Conservation (phyloP, 805 yeast genomes). For the Lachancea cidri region DNA sequence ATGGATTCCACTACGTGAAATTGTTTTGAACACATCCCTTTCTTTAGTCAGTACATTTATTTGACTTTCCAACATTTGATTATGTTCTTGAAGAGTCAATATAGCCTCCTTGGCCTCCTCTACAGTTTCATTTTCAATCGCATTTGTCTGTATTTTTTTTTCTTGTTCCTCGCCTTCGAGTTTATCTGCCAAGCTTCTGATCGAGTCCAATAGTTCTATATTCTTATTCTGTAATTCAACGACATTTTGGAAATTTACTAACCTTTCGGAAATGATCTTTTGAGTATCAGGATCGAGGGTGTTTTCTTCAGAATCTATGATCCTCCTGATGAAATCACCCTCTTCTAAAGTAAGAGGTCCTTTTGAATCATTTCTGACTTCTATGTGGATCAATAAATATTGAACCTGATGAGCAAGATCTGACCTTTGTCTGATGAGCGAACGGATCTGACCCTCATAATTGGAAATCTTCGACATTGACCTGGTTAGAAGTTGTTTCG, state of each 20-base stretch:
- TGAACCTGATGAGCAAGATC: conserved; percentile 86
- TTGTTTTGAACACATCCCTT: conserved; percentile 56
- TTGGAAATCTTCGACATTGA: conserved; percentile 22
- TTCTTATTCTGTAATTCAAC: conserved; percentile 70
- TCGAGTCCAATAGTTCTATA: conserved; percentile 60
- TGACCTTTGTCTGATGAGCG: conserved; percentile 50
- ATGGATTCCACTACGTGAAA: neutral
- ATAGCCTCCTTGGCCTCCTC: conserved; percentile 69
- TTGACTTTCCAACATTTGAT: conserved; percentile 46
- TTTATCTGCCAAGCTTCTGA: conserved; percentile 66
- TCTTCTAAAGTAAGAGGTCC: conserved; percentile 63
- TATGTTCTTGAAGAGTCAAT: conserved; percentile 52
- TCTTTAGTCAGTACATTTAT: conserved; percentile 55
- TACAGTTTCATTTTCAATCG: conserved; percentile 42
- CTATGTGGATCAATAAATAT: conserved; percentile 59
- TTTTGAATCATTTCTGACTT: conserved; percentile 50
- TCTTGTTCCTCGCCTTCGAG: conserved; percentile 59
- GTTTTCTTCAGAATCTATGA: conserved; percentile 35
- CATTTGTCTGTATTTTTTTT: conserved; percentile 11
- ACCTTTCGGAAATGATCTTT: conserved; percentile 60
- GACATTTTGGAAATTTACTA: conserved; percentile 64
- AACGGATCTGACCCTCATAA: conserved; percentile 34
- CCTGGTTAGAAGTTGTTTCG: conserved; percentile 24
- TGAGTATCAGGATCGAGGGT: conserved; percentile 61
- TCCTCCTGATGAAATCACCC: conserved; percentile 52